Percentiles rank a stretch among this genome's conserved stretches.
These are phyloP conservation scores for Saccharomyces pastorianus DNA, from an alignment of 1,139 yeast genomes.

Conservation along the genomic window DNA sequence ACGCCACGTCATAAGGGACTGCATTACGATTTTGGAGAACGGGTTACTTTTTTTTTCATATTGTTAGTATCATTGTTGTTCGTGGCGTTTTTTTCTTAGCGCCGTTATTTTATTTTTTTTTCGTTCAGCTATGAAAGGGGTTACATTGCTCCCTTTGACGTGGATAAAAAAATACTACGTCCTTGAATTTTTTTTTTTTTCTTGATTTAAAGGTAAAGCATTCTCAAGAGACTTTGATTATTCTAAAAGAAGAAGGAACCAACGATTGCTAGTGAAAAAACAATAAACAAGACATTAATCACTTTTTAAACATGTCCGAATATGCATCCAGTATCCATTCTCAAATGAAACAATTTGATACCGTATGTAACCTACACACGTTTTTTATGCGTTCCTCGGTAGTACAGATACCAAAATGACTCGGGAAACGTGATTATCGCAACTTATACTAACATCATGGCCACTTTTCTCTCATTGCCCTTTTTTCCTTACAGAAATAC, in stretches of 20 bases:
- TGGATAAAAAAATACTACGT: background rate
- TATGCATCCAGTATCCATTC: conserved; percentile 21
- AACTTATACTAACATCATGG: conserved; percentile 7
- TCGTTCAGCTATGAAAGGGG: background rate
- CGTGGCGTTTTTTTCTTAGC: background rate
- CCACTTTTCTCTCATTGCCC: background rate
- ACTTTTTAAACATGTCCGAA: conserved; percentile 16
- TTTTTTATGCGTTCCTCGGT: no score
- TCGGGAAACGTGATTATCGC: background rate
- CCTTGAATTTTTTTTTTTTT: background rate
- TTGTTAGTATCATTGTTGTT: background rate
- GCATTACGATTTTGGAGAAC: no score
- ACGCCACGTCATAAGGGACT: no score
- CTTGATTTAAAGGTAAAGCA: background rate
- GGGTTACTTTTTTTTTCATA: background rate
- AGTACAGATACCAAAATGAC: background rate
- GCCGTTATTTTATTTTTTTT: background rate
- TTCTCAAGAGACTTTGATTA: background rate
- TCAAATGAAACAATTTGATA: conserved; percentile 22
- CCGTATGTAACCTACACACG: conserved; percentile 13
- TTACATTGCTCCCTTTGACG: no score
- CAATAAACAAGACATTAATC: background rate
- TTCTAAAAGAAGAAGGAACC: background rate
- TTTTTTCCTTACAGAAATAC: conserved; percentile 32
- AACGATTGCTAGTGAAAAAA: background rate